Evolutionary conservation across 2,329 filamentous ascomycete species (phyloP), one percentile per base, ranked within the genome.

Genomic region (Aspergillus viridinutans): DNA sequence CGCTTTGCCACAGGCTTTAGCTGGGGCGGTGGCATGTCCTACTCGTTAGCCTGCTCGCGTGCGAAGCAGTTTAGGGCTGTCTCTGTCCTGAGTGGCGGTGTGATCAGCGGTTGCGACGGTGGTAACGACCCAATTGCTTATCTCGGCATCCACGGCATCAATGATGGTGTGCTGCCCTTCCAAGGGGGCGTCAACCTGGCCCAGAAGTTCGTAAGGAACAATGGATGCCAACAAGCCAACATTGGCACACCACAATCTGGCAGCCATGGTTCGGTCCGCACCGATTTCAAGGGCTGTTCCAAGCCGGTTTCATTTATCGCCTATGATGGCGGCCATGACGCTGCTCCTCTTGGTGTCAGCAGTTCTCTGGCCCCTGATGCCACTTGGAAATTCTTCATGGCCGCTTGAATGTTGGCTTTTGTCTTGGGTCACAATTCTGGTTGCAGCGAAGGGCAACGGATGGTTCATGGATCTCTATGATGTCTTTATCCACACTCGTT

Each of bases 1-100:
- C 69, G 75, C 55, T 80, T 79, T 64, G 69, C 75, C 26, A 76
- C 75, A 1, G 77, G 76, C n/a, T 80, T 76, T 65, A 76, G 73
- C 58, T 79, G 77, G 61, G 77, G 78, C 40, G 76, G 70, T 43
- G 72, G 73, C 48, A 79, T 80, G 74, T 71, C 69, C 3, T 76
- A 70, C 63, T 67, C 72, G 1, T 63, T 79, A 14, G 77, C 78
- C 3, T 80, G 77, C 61, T 71, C 76, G 2, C 72, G 72, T 17
- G 70, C 76, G 3, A 62, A 65, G 20, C 66, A 67, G 50, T 73
- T 78, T 65, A 71, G 73, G 35, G 78, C 74, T 45, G 71, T 80
- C 20, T 71, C 73, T 14, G 68, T 72, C 48, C 62, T 74, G 35
- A 66, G 67, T 3, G 72, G 72, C 26, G 72, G 65, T 21, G 55